Percentiles rank a stretch among this genome's conserved stretches.
Evolutionary conservation across 768 basidiomycete species (phyloP).

Genomic region (Termitomyces sp.): DNA sequence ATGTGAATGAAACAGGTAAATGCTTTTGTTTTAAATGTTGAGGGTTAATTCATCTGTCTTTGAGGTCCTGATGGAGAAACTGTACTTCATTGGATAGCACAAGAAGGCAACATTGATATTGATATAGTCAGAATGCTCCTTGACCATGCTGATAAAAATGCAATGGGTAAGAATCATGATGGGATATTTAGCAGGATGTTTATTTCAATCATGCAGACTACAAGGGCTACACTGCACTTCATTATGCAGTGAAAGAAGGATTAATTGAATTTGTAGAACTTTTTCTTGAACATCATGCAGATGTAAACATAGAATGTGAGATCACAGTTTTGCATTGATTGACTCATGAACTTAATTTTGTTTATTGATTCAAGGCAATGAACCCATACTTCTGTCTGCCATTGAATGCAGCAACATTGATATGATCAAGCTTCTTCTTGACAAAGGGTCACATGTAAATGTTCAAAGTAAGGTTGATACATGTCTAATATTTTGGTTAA

Average conservation of each 20-base stretch:
- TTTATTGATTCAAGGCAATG: neutral
- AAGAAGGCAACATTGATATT: neutral
- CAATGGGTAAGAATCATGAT: neutral
- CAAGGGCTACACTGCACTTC: neutral
- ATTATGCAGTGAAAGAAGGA: neutral
- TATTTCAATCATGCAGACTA: neutral
- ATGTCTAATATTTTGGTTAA: neutral
- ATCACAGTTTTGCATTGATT: neutral
- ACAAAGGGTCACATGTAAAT: neutral
- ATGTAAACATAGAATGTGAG: neutral
- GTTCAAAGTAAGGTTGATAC: neutral
- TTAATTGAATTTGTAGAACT: neutral
- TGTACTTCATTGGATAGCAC: neutral
- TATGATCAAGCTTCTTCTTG: neutral
- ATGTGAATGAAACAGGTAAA: neutral
- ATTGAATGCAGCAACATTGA: neutral
- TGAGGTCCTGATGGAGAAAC: neutral
- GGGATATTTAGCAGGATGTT: neutral
- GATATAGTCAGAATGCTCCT: neutral
- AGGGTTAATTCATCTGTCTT: neutral
- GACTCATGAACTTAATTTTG: neutral
- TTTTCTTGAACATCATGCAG: neutral
- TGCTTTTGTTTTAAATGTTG: neutral
- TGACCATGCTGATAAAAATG: neutral
- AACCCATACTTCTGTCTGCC: neutral